These are phyloP conservation scores for Globisporangium canariense DNA, from an alignment of 352 stramenopile species.

Conservation along the genomic window DNA sequence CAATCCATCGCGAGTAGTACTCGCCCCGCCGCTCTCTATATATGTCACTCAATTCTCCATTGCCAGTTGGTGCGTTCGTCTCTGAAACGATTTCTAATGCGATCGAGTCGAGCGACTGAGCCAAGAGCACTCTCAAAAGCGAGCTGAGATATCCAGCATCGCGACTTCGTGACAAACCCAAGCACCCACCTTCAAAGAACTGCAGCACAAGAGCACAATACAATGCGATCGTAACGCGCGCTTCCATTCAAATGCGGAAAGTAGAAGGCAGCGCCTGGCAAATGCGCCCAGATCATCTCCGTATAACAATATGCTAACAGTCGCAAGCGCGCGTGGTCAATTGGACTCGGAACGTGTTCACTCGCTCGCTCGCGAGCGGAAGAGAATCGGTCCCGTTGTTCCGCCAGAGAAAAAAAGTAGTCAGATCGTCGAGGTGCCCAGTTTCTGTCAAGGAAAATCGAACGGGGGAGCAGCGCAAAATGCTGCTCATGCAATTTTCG, in stretches of 20 bases:
- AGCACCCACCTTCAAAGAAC: not conserved
- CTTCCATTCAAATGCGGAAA: too few relatives aligned
- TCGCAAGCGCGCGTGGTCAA: too few relatives aligned
- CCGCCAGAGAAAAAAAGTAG: not conserved
- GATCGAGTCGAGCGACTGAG: not conserved
- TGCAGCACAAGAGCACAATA: not conserved
- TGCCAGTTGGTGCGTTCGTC: not conserved
- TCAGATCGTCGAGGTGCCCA: not conserved
- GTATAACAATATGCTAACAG: too few relatives aligned
- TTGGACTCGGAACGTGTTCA: too few relatives aligned
- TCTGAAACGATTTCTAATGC: not conserved
- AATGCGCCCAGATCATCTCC: too few relatives aligned
- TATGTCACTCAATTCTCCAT: not conserved
- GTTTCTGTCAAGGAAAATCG: slow-evolving; percentile 8
- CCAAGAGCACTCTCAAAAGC: too few relatives aligned
- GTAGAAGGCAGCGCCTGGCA: too few relatives aligned
- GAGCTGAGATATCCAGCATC: not conserved
- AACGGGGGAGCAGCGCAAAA: not conserved
- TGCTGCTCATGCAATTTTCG: too few relatives aligned
- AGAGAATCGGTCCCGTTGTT: too few relatives aligned
- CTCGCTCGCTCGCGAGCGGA: too few relatives aligned
- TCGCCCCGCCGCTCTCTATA: not conserved
- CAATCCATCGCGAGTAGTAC: not conserved
- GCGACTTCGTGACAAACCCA: not conserved
- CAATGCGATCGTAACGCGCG: not conserved